A percentile compares a stretch with the other conserved stretches of the same genome.
phyloP scores from a whole-genome alignment of 78 protist genomes.

The Dictyostelium citrinum region DNA sequence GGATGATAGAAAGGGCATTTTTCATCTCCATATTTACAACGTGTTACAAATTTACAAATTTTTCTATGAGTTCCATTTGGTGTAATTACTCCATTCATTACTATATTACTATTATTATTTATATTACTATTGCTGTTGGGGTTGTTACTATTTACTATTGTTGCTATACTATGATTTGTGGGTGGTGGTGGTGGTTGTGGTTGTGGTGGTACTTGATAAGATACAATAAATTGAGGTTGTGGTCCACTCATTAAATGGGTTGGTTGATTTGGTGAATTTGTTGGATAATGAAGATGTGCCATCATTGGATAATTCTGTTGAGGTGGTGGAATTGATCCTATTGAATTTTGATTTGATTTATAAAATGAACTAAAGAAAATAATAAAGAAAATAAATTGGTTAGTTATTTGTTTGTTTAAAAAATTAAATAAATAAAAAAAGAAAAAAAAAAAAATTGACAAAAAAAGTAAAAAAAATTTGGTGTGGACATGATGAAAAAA shows the following conservation, averaged over 20 bases:
- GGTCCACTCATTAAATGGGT: background rate
- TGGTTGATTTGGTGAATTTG: background rate
- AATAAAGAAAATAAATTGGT: background rate
- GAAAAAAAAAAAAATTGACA: background rate
- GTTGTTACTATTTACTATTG: background rate
- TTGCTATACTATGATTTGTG: background rate
- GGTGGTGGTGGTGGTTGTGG: background rate
- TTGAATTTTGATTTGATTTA: background rate
- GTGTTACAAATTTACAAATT: constrained; percentile 32
- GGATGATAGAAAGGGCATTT: constrained; percentile 26
- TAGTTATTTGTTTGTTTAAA: background rate
- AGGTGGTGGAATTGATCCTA: constrained; percentile 6
- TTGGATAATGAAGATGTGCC: background rate
- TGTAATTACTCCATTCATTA: background rate
- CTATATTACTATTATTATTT: background rate
- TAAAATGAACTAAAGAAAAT: background rate
- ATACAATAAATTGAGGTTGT: background rate
- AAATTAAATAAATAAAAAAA: background rate
- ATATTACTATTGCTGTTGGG: background rate
- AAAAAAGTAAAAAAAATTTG: background rate
- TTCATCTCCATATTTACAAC: constrained; percentile 35
- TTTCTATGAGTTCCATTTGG: background rate
- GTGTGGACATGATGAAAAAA: background rate
- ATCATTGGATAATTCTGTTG: background rate
- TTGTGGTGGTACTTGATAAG: background rate